Evolutionary conservation across 495 filamentous ascomycete species (phyloP).

Genomic region (Penicillium bialowiezense): DNA sequence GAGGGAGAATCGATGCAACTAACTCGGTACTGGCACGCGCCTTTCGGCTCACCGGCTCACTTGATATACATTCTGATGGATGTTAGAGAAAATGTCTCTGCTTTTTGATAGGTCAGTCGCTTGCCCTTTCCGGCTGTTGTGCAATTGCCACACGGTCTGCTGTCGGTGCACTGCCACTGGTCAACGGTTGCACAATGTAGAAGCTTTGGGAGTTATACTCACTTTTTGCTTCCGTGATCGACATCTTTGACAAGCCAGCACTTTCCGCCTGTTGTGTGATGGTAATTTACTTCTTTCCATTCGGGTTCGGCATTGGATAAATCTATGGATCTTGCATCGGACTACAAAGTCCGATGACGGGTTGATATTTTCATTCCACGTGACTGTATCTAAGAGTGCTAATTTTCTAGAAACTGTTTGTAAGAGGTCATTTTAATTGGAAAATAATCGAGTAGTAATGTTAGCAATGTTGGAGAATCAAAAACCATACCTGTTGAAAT

Average conservation of each 20-base stretch:
- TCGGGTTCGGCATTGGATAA: not conserved
- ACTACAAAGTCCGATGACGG: not conserved
- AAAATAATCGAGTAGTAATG: not conserved
- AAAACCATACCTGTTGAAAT: no score
- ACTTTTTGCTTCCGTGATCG: constrained; percentile 19
- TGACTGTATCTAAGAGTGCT: not conserved
- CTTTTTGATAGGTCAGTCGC: not conserved
- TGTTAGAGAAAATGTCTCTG: not conserved
- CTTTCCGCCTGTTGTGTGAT: constrained; percentile 9
- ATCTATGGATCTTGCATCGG: not conserved
- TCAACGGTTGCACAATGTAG: not conserved
- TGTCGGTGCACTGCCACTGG: constrained; percentile 7
- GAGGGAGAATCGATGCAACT: not conserved
- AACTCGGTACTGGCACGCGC: constrained; percentile 6
- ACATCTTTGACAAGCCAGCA: constrained; percentile 13
- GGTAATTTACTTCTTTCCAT: not conserved
- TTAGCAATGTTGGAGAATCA: not conserved
- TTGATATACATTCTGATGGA: constrained; percentile 11
- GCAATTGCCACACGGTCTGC: constrained; percentile 15
- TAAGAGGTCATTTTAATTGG: no score
- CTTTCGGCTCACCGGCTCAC: constrained; percentile 8
- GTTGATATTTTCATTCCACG: not conserved
- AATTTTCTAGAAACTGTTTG: no score
- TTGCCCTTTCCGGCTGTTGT: constrained; percentile 8
- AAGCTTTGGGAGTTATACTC: not conserved